phyloP scores from a whole-genome alignment of 2,329 filamentous ascomycete species.

The Fusarium sp. region DNA sequence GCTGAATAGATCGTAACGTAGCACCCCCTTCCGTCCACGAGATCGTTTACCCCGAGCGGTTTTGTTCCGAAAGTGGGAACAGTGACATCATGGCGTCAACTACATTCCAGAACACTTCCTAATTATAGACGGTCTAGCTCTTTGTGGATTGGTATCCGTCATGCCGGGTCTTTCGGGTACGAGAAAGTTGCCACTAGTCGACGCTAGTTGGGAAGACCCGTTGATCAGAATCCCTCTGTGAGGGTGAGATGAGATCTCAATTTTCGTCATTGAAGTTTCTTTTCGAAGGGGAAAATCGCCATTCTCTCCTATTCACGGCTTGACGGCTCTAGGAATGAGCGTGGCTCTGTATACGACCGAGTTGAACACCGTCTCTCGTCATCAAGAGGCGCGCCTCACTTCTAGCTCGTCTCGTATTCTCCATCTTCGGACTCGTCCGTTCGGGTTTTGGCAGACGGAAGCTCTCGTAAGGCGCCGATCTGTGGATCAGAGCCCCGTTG shows the following conservation, averaged over 20 bases:
- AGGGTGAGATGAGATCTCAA: not conserved
- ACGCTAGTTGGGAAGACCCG: not conserved
- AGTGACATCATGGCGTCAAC: constrained; percentile 8
- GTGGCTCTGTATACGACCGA: not conserved
- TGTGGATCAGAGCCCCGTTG: not conserved
- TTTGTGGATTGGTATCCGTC: constrained; percentile 7
- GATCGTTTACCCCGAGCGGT: not conserved
- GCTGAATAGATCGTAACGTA: not conserved
- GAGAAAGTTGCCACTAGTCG: constrained; percentile 4
- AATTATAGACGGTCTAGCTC: constrained; percentile 23
- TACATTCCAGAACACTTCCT: constrained; percentile 1
- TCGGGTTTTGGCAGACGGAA: not conserved
- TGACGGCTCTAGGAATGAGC: too few relatives aligned
- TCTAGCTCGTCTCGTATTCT: constrained; percentile 19
- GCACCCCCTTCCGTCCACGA: not conserved
- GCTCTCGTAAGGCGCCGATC: constrained; percentile 20
- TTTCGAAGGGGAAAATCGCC: not conserved
- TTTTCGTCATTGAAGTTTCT: not conserved
- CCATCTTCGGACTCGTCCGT: not conserved
- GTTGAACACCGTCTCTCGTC: not conserved
- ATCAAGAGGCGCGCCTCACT: not conserved
- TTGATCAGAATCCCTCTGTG: constrained; percentile 15
- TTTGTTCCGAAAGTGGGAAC: not conserved
- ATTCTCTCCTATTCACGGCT: not conserved
- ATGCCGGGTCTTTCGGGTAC: constrained; percentile 7